phyloP scores from a whole-genome alignment of 176 grass and related monocot species.

The Aegilops sharonensis region DNA sequence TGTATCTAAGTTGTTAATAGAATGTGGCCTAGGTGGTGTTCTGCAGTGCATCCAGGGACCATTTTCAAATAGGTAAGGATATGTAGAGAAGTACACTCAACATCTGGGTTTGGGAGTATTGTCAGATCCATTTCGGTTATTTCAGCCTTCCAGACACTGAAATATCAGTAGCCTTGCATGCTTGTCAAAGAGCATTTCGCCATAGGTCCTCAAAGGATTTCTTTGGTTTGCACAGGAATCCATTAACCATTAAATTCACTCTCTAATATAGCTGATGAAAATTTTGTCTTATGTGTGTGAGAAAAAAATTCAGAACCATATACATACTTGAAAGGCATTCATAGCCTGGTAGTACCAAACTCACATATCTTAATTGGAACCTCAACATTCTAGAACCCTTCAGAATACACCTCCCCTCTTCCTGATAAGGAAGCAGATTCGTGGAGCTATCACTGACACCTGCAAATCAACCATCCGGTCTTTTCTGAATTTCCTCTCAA shows the following conservation, averaged over 20 bases:
- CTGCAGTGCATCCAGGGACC: not conserved
- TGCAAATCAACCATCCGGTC: not conserved
- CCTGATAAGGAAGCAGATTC: slow-evolving; percentile 3
- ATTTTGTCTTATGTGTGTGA: slow-evolving; percentile 2
- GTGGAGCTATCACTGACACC: not conserved
- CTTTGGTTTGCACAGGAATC: slow-evolving; percentile 1
- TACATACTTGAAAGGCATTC: slow-evolving; percentile 2
- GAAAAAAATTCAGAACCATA: not conserved
- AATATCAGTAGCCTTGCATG: not conserved
- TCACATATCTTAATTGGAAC: not conserved
- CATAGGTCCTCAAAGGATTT: not conserved
- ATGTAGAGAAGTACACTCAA: not conserved
- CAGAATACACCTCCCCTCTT: not conserved
- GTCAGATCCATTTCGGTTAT: not conserved
- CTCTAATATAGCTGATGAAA: not conserved
- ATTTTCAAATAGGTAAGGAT: not conserved
- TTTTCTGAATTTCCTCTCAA: slow-evolving; percentile 5
- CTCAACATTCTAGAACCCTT: not conserved
- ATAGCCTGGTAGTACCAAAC: not conserved
- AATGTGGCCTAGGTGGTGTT: not conserved
- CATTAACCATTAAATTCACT: not conserved
- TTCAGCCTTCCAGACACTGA: not conserved
- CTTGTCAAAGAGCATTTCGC: slow-evolving; percentile 1
- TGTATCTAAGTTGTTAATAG: not conserved
- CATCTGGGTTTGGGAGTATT: not conserved